A percentile compares a stretch with the other conserved stretches of the same genome.
Evolutionary conservation across 257 asterid genomes (phyloP).

Genomic region (Galeopsis tetrahit): DNA sequence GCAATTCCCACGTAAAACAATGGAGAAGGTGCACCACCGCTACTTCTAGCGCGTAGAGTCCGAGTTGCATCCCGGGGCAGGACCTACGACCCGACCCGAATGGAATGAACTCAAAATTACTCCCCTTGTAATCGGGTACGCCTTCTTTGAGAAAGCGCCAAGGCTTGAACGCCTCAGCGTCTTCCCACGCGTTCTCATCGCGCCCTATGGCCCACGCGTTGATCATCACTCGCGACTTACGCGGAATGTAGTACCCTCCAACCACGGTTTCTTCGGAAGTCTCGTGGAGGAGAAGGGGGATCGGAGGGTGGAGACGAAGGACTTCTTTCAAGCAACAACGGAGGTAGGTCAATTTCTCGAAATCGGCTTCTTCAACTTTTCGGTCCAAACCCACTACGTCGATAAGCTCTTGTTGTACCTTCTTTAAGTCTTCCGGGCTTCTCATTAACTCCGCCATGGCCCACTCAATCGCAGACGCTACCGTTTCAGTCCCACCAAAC

Average conservation of each 20-base stretch:
- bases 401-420: conserved; percentile 72
- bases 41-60: conserved; percentile 72
- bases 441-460: conserved; percentile 84
- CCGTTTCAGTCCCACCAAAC: conserved; percentile 96
- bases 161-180: conserved; percentile 62
- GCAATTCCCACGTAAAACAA: conserved; percentile 85
- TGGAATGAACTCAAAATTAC: conserved; percentile 77
- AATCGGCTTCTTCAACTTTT: conserved; percentile 69
- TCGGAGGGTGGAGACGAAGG: conserved; percentile 92
- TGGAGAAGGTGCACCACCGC: conserved; percentile 87
- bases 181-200: conserved; percentile 72
- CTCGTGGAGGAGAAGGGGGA: conserved; percentile 94
- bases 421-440: conserved; percentile 68
- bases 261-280: conserved; percentile 60
- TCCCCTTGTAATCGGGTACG: conserved; percentile 70
- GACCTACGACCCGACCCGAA: conserved; percentile 95
- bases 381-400: conserved; percentile 69
- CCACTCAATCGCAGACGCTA: conserved; percentile 94
- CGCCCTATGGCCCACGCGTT: conserved; percentile 91
- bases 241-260: conserved; percentile 73
- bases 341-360: conserved; percentile 67
- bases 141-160: conserved; percentile 55
- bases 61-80: conserved; percentile 98
- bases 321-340: conserved; percentile 74
- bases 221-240: conserved; percentile 65